Percentiles rank a stretch among this genome's conserved stretches.
Evolutionary conservation across 345 rosid genomes (phyloP).

Genomic region (Hibiscus mutabilis): DNA sequence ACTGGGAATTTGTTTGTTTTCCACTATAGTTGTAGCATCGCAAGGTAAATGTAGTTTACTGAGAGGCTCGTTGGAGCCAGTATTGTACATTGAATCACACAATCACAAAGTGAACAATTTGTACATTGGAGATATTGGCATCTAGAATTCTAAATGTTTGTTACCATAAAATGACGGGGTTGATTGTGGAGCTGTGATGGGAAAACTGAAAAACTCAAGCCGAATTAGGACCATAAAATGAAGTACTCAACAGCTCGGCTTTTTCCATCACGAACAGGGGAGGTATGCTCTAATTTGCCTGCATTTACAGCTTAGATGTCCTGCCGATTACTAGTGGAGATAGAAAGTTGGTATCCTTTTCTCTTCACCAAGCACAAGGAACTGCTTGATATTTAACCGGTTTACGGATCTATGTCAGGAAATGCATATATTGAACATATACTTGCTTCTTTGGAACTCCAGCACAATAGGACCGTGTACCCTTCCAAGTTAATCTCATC

Average conservation of each 20-base stretch:
- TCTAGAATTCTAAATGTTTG: not conserved
- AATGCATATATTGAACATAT: not conserved
- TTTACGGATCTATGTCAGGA: not conserved
- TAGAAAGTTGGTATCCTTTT: not conserved
- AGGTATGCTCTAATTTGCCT: not conserved
- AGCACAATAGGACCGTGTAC: not conserved
- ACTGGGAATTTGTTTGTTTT: not conserved
- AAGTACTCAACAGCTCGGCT: not conserved
- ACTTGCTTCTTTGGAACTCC: not conserved
- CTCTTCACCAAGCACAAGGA: not conserved
- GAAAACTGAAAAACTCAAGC: not conserved
- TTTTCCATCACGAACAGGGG: not conserved
- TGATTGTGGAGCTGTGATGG: not conserved
- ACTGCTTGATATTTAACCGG: not conserved
- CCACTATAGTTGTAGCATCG: not conserved
- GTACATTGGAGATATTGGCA: not conserved
- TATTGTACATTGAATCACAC: conserved; percentile 3
- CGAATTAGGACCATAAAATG: not conserved
- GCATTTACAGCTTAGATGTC: not conserved
- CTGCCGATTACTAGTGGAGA: no score
- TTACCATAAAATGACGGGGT: not conserved
- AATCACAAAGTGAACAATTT: not conserved
- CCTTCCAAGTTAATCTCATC: not conserved
- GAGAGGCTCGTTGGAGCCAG: not conserved
- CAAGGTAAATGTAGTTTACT: conserved; percentile 8